Conservation (phyloP, 768 basidiomycete species). For the Amanita jacksonii region DNA sequence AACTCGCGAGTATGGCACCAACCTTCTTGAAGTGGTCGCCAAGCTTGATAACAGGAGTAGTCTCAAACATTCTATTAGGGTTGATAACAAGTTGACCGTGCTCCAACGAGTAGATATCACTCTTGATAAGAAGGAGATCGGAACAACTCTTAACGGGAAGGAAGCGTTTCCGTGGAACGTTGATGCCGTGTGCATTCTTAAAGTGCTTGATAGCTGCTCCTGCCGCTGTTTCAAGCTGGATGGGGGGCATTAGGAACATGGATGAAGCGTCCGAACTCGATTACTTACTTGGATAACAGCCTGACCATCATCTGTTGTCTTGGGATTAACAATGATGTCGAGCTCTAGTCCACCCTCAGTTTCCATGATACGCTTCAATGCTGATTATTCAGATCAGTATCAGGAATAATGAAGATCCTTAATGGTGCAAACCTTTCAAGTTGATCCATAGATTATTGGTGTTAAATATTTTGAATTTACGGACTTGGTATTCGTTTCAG, state of each 20-base stretch:
- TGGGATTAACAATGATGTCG: constrained; percentile 92
- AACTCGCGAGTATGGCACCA: constrained; percentile 6
- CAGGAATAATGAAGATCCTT: constrained; percentile 5
- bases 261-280: constrained; percentile 13
- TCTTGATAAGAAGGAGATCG: constrained; percentile 82
- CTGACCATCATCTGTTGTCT: constrained; percentile 78
- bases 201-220: constrained; percentile 95
- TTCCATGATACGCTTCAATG: constrained; percentile 87
- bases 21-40: constrained; percentile 98
- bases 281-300: constrained; percentile 63
- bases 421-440: constrained; percentile 44
- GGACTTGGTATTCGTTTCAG: constrained; percentile 30
- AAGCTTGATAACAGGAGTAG: constrained; percentile 92
- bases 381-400: constrained; percentile 24
- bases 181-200: constrained; percentile 85
- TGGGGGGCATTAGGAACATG: background rate
- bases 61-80: constrained; percentile 71
- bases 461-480: constrained; percentile 94
- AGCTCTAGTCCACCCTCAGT: constrained; percentile 70
- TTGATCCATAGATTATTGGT: constrained; percentile 80
- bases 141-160: constrained; percentile 87
- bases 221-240: constrained; percentile 81
- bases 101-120: constrained; percentile 83
- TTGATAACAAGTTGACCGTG: constrained; percentile 88
- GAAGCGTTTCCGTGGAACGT: constrained; percentile 92